Evolutionary conservation across 106 monocot genomes (phyloP).

Genomic region (Posidonia australis): DNA sequence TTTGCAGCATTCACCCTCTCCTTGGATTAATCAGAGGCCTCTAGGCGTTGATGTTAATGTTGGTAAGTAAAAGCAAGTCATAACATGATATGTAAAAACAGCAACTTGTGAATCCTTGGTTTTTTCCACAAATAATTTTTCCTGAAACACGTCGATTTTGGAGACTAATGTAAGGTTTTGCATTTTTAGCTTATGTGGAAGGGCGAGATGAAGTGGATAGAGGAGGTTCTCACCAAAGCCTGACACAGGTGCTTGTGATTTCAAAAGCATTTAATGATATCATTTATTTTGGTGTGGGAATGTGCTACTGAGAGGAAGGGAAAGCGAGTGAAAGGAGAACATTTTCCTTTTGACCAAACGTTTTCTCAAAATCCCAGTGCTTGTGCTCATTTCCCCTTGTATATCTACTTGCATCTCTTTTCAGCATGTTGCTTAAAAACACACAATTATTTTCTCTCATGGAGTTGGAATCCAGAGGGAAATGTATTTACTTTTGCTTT

Average conservation of each 20-base stretch:
- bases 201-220: slow-evolving; percentile 75
- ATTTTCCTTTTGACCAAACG: too few relatives aligned
- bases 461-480: too few relatives aligned
- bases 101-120: background rate
- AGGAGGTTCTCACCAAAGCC: slow-evolving; percentile 46
- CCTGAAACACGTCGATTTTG: background rate
- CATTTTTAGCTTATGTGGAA: slow-evolving; percentile 73
- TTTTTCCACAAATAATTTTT: background rate
- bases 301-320: too few relatives aligned
- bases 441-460: too few relatives aligned
- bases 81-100: background rate
- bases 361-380: too few relatives aligned
- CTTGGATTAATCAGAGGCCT: slow-evolving; percentile 84
- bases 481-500: too few relatives aligned
- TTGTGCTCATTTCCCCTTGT: too few relatives aligned
- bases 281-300: background rate
- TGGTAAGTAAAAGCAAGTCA: slow-evolving; percentile 40
- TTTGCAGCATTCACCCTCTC: slow-evolving; percentile 79
- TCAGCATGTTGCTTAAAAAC: too few relatives aligned
- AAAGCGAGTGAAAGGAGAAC: too few relatives aligned
- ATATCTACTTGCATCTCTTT: too few relatives aligned
- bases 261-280: background rate
- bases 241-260: slow-evolving; percentile 49
- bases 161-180: background rate
- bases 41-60: slow-evolving; percentile 99